Percentiles rank a stretch among this genome's conserved stretches.
phyloP scores from a whole-genome alignment of 2,329 filamentous ascomycete species.

The Colletotrichum ledebouriae region DNA sequence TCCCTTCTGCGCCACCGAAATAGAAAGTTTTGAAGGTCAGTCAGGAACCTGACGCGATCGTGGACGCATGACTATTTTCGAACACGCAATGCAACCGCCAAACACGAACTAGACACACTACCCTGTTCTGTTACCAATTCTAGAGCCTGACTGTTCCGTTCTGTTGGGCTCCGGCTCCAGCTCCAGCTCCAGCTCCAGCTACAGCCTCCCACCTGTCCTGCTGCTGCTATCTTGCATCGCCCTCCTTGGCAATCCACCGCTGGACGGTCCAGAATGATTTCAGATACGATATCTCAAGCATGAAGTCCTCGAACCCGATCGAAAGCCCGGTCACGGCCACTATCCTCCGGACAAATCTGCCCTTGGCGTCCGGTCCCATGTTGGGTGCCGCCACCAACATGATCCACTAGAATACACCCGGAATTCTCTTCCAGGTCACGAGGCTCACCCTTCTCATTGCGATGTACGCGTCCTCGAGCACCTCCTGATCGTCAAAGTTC shows the following conservation, averaged over 20 bases:
- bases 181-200: constrained; percentile 7
- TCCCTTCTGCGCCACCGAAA: constrained; percentile 3
- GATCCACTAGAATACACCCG: constrained; percentile 51
- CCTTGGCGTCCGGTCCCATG: constrained; percentile 45
- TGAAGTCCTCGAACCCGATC: constrained; percentile 48
- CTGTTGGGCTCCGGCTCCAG: constrained; percentile 18
- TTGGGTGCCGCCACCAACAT: constrained; percentile 47
- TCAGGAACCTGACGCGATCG: constrained; percentile 25
- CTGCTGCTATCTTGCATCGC: constrained; percentile 20
- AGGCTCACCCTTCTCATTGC: constrained; percentile 47
- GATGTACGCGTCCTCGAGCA: constrained; percentile 45
- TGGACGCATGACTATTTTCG: constrained; percentile 26
- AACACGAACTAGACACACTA: neutral
- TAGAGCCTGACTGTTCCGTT: constrained; percentile 4
- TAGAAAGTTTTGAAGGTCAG: constrained; percentile 1
- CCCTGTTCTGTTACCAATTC: neutral
- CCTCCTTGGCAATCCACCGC: constrained; percentile 46
- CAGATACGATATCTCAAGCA: constrained; percentile 46
- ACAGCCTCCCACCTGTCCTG: constrained; percentile 33
- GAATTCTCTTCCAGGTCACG: constrained; percentile 48
- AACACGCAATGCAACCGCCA: constrained; percentile 21
- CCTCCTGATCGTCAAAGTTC: constrained; percentile 40
- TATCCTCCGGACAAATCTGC: constrained; percentile 49
- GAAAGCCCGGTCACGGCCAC: constrained; percentile 47
- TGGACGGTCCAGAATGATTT: constrained; percentile 48